A percentile compares a stretch with the other conserved stretches of the same genome.
Evolutionary conservation across 192 early-diverging fungal genomes (phyloP).

Genomic region (Pecoramyces ruminantium): DNA sequence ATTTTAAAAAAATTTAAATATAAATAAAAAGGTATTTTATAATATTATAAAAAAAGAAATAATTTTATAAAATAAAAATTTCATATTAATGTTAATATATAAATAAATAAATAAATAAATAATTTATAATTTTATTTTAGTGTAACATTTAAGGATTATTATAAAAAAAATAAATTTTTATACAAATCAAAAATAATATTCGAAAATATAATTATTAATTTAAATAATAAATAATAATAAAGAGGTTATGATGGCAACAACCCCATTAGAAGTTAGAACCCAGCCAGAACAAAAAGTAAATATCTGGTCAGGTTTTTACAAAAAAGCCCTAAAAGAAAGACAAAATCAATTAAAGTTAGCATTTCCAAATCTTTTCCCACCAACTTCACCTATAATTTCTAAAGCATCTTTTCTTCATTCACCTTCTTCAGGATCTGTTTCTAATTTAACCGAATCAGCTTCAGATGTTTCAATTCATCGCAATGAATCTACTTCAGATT

Average conservation of each 20-base stretch:
- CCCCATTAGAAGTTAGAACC: neutral
- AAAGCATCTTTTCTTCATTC: slow-evolving; percentile 1
- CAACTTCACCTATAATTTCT: neutral
- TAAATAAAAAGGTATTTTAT: too few relatives aligned
- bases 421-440: slow-evolving; percentile 12
- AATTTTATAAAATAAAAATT: too few relatives aligned
- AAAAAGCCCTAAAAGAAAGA: slow-evolving; percentile 52
- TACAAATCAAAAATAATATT: too few relatives aligned
- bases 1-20: too few relatives aligned
- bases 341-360: slow-evolving; percentile 40
- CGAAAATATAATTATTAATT: neutral
- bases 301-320: slow-evolving; percentile 62
- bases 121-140: too few relatives aligned
- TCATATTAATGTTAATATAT: too few relatives aligned
- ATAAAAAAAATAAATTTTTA: too few relatives aligned
- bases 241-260: neutral
- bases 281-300: neutral
- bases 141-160: too few relatives aligned
- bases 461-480: neutral
- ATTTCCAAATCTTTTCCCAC: slow-evolving; percentile 33
- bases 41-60: too few relatives aligned
- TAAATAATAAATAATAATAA: neutral
- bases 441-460: slow-evolving; percentile 14
- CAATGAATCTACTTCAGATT: slow-evolving; percentile 1
- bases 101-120: too few relatives aligned